Base-by-base conservation (phyloP, 2,329 filamentous ascomycete genomes). In the Lachnellula arida region DNA sequence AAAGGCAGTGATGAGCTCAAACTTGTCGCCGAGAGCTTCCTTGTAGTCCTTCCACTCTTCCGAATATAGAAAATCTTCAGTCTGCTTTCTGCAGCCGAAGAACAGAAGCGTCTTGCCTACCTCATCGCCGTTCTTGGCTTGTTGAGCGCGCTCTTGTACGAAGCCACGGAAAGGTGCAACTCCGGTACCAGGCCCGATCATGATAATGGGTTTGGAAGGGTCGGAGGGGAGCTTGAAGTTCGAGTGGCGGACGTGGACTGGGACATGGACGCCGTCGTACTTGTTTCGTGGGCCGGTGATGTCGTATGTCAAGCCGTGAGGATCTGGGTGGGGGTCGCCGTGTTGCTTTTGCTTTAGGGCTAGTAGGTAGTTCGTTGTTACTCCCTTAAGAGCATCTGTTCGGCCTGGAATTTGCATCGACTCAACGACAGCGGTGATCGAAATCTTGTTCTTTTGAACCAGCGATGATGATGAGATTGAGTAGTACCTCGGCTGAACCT, bases 201-300 rank as follows among this genome's bases (percentile, higher is more conserved):
- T 92, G 72, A 99, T 96, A 66, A 99, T 79, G 32, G 94, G 94
- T 75, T 95, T 96, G 49, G 88, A 84, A 4, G 94, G 91, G 68
- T 99, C 92, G 15, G 94, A 97, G 8, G 94, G 94, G 32, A 99
- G 84, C 78, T 97, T 97, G 84, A 99, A 99, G 78, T 97, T 99
- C 62, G 94, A 97, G 76, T 97, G 93, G 62, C 94, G 90, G 57
- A 99, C 86, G 70, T 99, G 94, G 14, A 99, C 90, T 3, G 94
- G 94, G 23, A 97, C 87, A 69, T 95, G 92, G 58, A 97, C 87
- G 59, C 93, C 93, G 67, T 96, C 90, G 73, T 97, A 99, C 76
- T 96, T 97, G 81, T 96, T 96, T 68, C 94, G 85, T 15, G 94
- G 94, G 12, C 94, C 94, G 49, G 75, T 87, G 64, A 97, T 88